Base-by-base conservation (phyloP, 345 rosid species). In the Turritis glabra region DNA sequence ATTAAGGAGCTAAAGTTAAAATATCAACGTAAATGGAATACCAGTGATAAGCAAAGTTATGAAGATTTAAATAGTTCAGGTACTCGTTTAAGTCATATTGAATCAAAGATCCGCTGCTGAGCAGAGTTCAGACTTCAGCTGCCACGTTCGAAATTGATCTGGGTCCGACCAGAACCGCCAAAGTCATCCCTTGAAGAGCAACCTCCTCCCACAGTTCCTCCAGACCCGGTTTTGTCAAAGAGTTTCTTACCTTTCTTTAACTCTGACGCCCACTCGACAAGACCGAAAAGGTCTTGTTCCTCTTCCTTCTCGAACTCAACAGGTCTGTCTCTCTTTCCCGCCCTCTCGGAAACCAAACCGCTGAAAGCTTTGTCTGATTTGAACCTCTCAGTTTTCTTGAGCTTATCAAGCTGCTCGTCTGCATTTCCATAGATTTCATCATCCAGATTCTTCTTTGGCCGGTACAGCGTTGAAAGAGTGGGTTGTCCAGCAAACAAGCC, bases 401-500 rank as follows among this genome's bases (percentile, higher is more conserved):
- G 78, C 80, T 90, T 89, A 54, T 90, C 87, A 22, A 89, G 62
- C 79, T 90, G 96, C 80, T 89, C 90, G 64, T 87, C 96, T 0
- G 93, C 88, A 11, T 85, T 87, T 35, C 98, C 98, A 50, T 90
- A 89, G 79, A 74, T 67, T 4, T 91, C 98, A n/a, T 88, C 82
- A 78, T 91, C 97, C 7, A 29, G 41, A 76, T 91, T 91, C 70
- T 88, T 90, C 86, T 83, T 91, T 1, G 97, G 97, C 77, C 77
- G 79, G 73, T 91, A 88, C 27, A 94, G 81, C 14, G 95, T 92
- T 5, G 98, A 90, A 30, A 94, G 95, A 7, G 97, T 94, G 1
- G 93, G 83, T 60, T 87, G 95, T n/a, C 97, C 90, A 1, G 89
- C 87, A 67, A 91, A 91, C 65, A 94, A 80, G 56, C 97, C 93